A percentile compares a stretch with the other conserved stretches of the same genome.
These are phyloP conservation scores for Bipolaris cookei DNA, from an alignment of 2,329 filamentous ascomycete genomes.

Conservation along the genomic window DNA sequence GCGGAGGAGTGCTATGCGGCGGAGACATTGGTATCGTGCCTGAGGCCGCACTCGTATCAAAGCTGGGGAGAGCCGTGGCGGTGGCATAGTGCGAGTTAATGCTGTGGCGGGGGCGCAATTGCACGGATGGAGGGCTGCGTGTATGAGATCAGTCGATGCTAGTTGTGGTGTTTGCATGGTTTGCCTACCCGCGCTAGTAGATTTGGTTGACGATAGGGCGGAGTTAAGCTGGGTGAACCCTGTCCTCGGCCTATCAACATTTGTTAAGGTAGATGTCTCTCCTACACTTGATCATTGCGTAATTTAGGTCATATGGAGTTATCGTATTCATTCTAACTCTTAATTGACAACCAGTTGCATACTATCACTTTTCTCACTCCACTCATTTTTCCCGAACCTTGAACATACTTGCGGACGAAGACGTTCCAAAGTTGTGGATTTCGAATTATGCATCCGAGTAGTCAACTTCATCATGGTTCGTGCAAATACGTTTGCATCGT, in stretches of 20 bases:
- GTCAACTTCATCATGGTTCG: no score
- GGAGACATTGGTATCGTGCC: conserved; percentile 30
- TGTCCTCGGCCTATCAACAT: background rate
- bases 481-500: background rate
- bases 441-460: no score
- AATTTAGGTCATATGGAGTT: no score
- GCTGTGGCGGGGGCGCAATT: conserved; percentile 13
- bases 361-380: no score
- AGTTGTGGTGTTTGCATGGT: conserved; percentile 32
- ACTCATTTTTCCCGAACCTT: no score
- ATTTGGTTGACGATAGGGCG: conserved; percentile 1
- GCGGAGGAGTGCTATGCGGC: conserved; percentile 27
- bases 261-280: background rate
- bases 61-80: conserved; percentile 32
- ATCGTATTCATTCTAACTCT: no score
- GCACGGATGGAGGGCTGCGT: conserved; percentile 7
- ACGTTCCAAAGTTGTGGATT: no score
- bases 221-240: conserved; percentile 8
- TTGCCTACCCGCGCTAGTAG: conserved; percentile 19
- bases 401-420: no score
- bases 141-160: conserved; percentile 30
- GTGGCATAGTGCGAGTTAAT: conserved; percentile 30
- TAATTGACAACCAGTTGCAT: no score
- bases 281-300: no score
- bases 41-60: conserved; percentile 35